Percentiles rank a stretch among this genome's conserved stretches.
These are phyloP conservation scores for Saccharomyces hybrid DNA, from an alignment of 1,139 yeast genomes.

Conservation along the genomic window DNA sequence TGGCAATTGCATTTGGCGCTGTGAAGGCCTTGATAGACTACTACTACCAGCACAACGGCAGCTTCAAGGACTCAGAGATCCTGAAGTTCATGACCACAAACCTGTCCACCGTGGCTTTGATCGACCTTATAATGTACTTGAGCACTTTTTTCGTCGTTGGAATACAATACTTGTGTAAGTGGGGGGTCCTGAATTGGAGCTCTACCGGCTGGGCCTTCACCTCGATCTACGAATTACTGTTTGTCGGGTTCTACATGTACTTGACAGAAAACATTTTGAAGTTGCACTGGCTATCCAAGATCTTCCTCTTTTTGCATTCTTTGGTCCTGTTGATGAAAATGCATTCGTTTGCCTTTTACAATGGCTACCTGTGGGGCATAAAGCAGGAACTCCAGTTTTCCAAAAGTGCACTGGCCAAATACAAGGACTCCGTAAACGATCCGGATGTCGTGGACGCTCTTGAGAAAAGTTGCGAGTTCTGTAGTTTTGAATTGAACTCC, in stretches of 20 bases:
- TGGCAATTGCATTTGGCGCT: slow-evolving; percentile 49
- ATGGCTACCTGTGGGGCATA: slow-evolving; percentile 77
- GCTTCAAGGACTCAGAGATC: slow-evolving; percentile 43
- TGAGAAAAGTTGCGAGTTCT: slow-evolving; percentile 48
- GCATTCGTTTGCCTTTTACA: slow-evolving; percentile 84
- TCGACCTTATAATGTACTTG: slow-evolving; percentile 65
- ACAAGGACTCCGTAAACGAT: slow-evolving; percentile 13
- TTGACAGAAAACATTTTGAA: slow-evolving; percentile 43
- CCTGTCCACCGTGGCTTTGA: slow-evolving; percentile 52
- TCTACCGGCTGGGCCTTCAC: slow-evolving; percentile 54
- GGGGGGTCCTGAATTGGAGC: slow-evolving; percentile 47
- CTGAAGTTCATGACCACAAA: slow-evolving; percentile 46
- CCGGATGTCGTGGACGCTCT: slow-evolving; percentile 32
- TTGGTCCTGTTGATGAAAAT: slow-evolving; percentile 83
- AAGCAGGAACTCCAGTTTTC: slow-evolving; percentile 50
- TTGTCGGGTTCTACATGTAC: slow-evolving; percentile 40
- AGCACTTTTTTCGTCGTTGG: slow-evolving; percentile 48
- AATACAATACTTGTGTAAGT: slow-evolving; percentile 46
- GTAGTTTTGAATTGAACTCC: slow-evolving; percentile 53
- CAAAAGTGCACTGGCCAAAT: slow-evolving; percentile 27
- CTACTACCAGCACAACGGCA: slow-evolving; percentile 30
- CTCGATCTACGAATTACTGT: slow-evolving; percentile 46
- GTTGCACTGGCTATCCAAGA: slow-evolving; percentile 83
- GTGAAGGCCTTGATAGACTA: slow-evolving; percentile 43
- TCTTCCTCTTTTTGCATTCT: slow-evolving; percentile 74